Evolutionary conservation across 345 rosid genomes (phyloP), one percentile per base, ranked within the genome.

Genomic region (Populus simonii): DNA sequence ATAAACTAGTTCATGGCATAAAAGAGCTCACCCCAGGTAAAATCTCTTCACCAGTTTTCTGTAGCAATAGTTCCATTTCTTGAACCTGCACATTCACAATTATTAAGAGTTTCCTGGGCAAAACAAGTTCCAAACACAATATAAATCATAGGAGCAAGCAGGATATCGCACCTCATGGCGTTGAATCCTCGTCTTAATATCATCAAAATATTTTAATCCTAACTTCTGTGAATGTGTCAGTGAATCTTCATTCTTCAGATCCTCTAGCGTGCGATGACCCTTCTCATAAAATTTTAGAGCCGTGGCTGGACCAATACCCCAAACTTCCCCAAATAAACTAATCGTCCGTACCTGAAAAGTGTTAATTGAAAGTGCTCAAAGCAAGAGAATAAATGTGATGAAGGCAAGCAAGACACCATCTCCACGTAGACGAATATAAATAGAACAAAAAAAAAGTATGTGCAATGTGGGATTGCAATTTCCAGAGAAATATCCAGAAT

Each of bases 251-350:
- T 77, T 84, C 86, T 89, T 85, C 85, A 96, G 89, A 79, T 93
- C 97, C 68, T 91, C 97, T 57, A 93, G 85, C 18, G 90, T 85
- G 47, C 92, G 92, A 59, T 90, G 84, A 57, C 99, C 98, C 88
- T 93, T 93, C 81, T 96, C 99, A 80, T 92, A 92, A 80, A 96
- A 84, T 80, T 96, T 93, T 75, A 89, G 87, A 57, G 98, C 96
- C 76, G 99, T 96, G 72, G 98, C 91, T 43, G 98, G 97, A 80
- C 99, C 99, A 74, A 92, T 85, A 71, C 99, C 99, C 99, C 99
- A 92, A 71, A 96, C 92, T 84, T 96, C 98, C 67, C 97, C 99
- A 84, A 96, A 92, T 66, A 93, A 82, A 79, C 82, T 91, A 71
- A 96, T 89, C 15, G 98, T 86, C 66, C 88, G 87, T 66, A 96